phyloP scores from a whole-genome alignment of 2,329 filamentous ascomycete genomes.

The Arthroderma sp. region DNA sequence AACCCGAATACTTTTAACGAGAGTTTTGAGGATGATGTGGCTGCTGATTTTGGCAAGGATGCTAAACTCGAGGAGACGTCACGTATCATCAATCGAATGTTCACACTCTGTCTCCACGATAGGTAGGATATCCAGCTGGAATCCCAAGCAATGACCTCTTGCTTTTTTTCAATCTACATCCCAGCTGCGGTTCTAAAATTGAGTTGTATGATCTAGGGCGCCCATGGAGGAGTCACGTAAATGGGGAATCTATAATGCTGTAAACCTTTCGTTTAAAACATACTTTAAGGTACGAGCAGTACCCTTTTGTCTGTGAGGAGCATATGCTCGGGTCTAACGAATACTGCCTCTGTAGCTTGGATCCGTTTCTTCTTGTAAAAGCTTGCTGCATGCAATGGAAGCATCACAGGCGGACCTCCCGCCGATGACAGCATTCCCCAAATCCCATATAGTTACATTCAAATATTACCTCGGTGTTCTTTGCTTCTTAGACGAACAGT shows the following conservation, averaged over 20 bases:
- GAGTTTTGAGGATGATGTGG: conserved; percentile 66
- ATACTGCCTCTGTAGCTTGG: conserved; percentile 54
- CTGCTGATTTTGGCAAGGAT: conserved; percentile 61
- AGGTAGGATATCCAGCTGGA: conserved; percentile 43
- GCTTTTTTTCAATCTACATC: not conserved
- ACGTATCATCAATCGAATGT: conserved; percentile 80
- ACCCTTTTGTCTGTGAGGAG: not conserved
- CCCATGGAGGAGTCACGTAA: conserved; percentile 81
- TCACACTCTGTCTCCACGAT: conserved; percentile 78
- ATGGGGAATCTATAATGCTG: conserved; percentile 93
- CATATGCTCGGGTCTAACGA: not conserved
- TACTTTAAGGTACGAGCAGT: conserved; percentile 62
- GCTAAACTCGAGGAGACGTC: conserved; percentile 84
- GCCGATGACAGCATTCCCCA: conserved; percentile 63
- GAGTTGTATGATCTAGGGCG: conserved; percentile 42
- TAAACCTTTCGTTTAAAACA: conserved; percentile 93
- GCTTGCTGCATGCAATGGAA: conserved; percentile 69
- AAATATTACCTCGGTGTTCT: conserved; percentile 92
- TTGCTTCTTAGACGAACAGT: conserved; percentile 90
- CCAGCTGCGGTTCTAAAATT: not conserved
- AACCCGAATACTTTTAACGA: conserved; percentile 35
- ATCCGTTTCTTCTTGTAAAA: conserved; percentile 43
- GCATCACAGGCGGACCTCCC: conserved; percentile 74
- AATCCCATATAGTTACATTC: conserved; percentile 85
- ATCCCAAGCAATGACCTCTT: not conserved